These are phyloP conservation scores for Allium fistulosum DNA, from an alignment of 106 monocot genomes.

Conservation along the genomic window DNA sequence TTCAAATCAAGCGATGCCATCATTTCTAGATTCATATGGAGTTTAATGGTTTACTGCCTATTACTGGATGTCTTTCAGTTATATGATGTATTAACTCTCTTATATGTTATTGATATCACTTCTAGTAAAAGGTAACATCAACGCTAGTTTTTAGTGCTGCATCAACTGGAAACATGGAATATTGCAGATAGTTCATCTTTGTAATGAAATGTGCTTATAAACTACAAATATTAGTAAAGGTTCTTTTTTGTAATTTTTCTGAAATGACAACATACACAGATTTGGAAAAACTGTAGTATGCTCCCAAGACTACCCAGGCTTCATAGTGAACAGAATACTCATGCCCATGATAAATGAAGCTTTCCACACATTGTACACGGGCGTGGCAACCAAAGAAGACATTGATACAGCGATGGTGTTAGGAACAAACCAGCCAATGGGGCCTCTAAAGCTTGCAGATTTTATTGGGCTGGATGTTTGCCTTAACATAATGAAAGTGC, in stretches of 20 bases:
- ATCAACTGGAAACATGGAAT: no score
- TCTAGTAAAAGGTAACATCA: no score
- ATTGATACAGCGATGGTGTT: constrained; percentile 90
- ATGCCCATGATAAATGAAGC: constrained; percentile 99
- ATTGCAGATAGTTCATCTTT: no score
- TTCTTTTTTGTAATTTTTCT: background rate
- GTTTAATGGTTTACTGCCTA: no score
- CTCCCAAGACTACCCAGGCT: constrained; percentile 86
- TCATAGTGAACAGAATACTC: constrained; percentile 93
- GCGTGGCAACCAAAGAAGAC: constrained; percentile 87
- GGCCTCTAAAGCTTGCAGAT: constrained; percentile 85
- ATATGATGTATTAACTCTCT: no score
- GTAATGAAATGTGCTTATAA: no score
- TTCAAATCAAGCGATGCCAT: no score
- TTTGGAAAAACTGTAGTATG: constrained; percentile 83
- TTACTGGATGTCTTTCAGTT: no score
- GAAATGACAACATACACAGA: constrained; percentile 20
- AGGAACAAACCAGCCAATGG: constrained; percentile 95
- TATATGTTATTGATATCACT: no score
- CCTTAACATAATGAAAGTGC: constrained; percentile 76
- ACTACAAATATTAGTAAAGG: no score
- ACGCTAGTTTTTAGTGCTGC: no score
- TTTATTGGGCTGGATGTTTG: constrained; percentile 91
- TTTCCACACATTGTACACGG: constrained; percentile 69
- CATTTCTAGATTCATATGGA: no score